Evolutionary conservation across 225 moss, liverwort and hornwort species (phyloP).

Genomic region (Polytrichum commune): DNA sequence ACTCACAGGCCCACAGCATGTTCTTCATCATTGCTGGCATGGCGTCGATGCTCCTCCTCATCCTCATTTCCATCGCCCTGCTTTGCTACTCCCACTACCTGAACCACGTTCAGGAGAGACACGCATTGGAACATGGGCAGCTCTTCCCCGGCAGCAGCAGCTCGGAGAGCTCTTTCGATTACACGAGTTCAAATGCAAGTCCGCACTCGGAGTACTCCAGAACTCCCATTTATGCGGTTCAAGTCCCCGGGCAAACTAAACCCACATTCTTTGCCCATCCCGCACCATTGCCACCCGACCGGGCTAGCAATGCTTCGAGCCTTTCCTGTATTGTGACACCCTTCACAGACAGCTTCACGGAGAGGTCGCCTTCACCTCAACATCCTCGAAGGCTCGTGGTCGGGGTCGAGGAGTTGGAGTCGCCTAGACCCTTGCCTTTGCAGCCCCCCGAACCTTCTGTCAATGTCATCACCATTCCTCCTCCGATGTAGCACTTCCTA

Average conservation of each 20-base stretch:
- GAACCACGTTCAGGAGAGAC: constrained; percentile 11
- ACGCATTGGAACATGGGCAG: constrained; percentile 10
- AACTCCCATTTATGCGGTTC: constrained; percentile 23
- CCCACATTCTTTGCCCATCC: constrained; percentile 42
- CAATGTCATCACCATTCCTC: background rate
- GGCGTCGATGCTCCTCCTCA: constrained; percentile 38
- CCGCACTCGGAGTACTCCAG: constrained; percentile 20
- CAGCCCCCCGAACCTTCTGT: background rate
- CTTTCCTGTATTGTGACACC: too few species aligned
- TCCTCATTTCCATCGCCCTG: constrained; percentile 25
- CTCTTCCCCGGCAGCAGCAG: background rate
- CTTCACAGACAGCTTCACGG: too few species aligned
- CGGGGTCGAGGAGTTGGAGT: background rate
- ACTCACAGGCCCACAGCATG: constrained; percentile 32
- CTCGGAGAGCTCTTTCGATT: background rate
- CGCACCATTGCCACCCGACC: constrained; percentile 3
- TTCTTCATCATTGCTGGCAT: constrained; percentile 47
- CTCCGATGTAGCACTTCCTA: too few species aligned
- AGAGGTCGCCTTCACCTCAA: too few species aligned
- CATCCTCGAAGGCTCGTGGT: too few species aligned
- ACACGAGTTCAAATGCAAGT: constrained; percentile 22
- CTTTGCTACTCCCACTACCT: constrained; percentile 43
- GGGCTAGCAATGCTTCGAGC: background rate
- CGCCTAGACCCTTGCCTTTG: background rate
- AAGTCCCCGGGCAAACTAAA: constrained; percentile 30